Evolutionary conservation across 768 basidiomycete genomes (phyloP).

Genomic region (Mycena crocata): DNA sequence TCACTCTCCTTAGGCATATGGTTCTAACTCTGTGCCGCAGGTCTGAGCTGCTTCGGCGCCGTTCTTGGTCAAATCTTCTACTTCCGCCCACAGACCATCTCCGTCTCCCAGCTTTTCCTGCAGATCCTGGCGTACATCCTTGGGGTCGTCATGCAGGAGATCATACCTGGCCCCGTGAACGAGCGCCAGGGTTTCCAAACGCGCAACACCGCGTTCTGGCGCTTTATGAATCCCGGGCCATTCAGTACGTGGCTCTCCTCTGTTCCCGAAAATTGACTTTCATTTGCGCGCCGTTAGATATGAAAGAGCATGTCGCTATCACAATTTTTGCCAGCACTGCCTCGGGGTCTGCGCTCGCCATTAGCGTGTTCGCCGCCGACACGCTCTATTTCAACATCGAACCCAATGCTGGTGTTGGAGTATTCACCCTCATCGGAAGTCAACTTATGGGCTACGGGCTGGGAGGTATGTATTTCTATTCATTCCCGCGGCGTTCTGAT

Average conservation of each 20-base stretch:
- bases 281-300: slow-evolving; percentile 42
- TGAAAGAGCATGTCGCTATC: slow-evolving; percentile 71
- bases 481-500: background rate
- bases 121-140: slow-evolving; percentile 65
- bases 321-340: slow-evolving; percentile 73
- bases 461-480: slow-evolving; percentile 41
- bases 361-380: slow-evolving; percentile 70
- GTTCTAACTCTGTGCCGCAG: slow-evolving; percentile 28
- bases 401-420: slow-evolving; percentile 56
- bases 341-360: slow-evolving; percentile 66
- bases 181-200: slow-evolving; percentile 42
- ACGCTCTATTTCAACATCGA: slow-evolving; percentile 58
- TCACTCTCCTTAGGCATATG: background rate
- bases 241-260: slow-evolving; percentile 55
- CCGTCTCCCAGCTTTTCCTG: slow-evolving; percentile 61
- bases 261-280: background rate
- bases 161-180: slow-evolving; percentile 51
- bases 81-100: slow-evolving; percentile 63
- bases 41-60: slow-evolving; percentile 66
- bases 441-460: slow-evolving; percentile 57
- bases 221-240: slow-evolving; percentile 71
- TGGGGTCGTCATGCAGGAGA: slow-evolving; percentile 56
- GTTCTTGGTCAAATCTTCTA: slow-evolving; percentile 66
- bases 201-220: slow-evolving; percentile 55
- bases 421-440: slow-evolving; percentile 54